Conservation (phyloP, 2,329 filamentous ascomycete genomes). For the Lomentospora prolificans region DNA sequence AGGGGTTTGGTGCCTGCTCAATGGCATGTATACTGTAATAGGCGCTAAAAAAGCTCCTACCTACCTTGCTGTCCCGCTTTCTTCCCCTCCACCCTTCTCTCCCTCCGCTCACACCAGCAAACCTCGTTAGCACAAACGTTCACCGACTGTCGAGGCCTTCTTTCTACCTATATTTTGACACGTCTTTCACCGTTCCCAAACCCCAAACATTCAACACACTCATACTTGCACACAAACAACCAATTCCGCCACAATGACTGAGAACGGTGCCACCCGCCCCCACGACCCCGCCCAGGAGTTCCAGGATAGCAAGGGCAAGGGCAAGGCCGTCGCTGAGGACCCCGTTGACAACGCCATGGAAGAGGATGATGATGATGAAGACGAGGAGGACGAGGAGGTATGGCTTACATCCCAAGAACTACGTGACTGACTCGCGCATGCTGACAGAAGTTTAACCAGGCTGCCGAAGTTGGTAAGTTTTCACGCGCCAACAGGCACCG, state of each 20-base stretch:
- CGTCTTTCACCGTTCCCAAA: neutral
- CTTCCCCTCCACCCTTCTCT: neutral
- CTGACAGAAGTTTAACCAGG: conserved; percentile 11
- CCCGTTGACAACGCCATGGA: conserved; percentile 58
- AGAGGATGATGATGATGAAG: conserved; percentile 64
- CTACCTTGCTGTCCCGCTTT: neutral
- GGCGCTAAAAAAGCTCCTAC: conserved; percentile 2
- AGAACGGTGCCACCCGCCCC: conserved; percentile 37
- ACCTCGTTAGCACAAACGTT: neutral
- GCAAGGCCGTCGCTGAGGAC: conserved; percentile 55
- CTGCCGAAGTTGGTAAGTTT: conserved; percentile 17
- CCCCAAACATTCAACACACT: neutral
- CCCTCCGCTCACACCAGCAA: neutral
- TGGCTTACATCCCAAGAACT: conserved; percentile 18
- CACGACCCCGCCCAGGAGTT: conserved; percentile 31
- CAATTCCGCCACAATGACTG: conserved; percentile 1
- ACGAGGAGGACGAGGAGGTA: conserved; percentile 57
- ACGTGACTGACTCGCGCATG: neutral
- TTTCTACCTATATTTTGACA: neutral
- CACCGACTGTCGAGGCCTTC: neutral
- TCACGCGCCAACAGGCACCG: neutral
- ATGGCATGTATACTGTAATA: neutral
- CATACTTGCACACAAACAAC: neutral
- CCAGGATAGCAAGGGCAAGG: conserved; percentile 71
- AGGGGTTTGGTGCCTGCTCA: neutral